phyloP scores from a whole-genome alignment of 2,329 filamentous ascomycete genomes.

The Apiospora rasikravindrae region DNA sequence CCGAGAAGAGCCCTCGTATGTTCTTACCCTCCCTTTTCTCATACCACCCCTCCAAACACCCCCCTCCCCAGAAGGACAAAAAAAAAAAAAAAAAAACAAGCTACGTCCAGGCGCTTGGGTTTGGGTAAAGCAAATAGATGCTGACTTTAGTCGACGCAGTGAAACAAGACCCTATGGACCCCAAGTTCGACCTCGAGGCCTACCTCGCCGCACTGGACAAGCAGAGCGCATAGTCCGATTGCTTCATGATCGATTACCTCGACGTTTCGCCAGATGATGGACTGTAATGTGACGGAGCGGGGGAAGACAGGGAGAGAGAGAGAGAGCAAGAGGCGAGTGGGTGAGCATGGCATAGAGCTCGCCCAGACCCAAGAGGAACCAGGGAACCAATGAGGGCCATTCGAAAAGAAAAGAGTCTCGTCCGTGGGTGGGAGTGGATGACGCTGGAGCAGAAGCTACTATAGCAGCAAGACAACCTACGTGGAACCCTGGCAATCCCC shows the following conservation, averaged over 20 bases:
- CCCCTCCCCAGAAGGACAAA: too few relatives aligned
- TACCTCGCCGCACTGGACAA: constrained; percentile 70
- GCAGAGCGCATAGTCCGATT: constrained; percentile 52
- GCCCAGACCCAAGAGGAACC: constrained; percentile 3
- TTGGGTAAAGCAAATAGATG: background rate
- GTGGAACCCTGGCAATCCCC: background rate
- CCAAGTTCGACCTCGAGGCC: constrained; percentile 93
- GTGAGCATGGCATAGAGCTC: constrained; percentile 1
- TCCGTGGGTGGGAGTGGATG: background rate
- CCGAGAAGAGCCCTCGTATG: constrained; percentile 42
- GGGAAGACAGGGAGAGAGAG: background rate
- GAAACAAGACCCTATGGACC: constrained; percentile 78
- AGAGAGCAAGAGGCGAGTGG: constrained; percentile 6
- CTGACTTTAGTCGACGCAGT: constrained; percentile 49
- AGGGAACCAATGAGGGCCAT: background rate
- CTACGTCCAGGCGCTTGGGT: background rate
- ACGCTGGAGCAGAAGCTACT: constrained; percentile 3
- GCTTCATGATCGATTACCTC: constrained; percentile 17
- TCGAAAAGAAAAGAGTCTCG: background rate
- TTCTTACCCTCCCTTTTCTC: constrained; percentile 28
- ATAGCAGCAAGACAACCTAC: constrained; percentile 10
- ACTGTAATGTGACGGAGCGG: constrained; percentile 31
- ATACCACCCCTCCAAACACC: too few relatives aligned
- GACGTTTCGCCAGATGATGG: constrained; percentile 25
- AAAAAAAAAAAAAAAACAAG: too few relatives aligned